Evolutionary conservation across 1,284 basidiomycete genomes (phyloP).

Genomic region (Malassezia arunalokei): DNA sequence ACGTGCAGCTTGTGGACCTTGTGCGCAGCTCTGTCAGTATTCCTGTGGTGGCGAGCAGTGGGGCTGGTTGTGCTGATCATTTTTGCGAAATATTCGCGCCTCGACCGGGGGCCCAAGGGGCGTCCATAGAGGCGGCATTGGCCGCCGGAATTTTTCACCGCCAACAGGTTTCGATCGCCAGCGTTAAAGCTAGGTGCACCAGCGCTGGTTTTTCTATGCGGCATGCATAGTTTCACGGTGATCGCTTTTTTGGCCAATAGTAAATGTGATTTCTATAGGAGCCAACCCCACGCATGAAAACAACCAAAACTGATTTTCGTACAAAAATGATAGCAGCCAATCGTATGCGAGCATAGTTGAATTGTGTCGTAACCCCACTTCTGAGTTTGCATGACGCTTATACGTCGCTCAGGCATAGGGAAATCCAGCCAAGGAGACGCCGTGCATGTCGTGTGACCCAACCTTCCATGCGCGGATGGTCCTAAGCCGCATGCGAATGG

Average conservation of each 20-base stretch:
- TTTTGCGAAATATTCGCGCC: constrained; percentile 60
- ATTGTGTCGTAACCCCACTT: no score
- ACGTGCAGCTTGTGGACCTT: constrained; percentile 62
- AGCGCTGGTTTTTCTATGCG: constrained; percentile 29
- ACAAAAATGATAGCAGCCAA: no score
- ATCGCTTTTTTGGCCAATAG: neutral
- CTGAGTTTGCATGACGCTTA: no score
- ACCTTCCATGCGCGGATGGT: no score
- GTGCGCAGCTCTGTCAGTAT: constrained; percentile 68
- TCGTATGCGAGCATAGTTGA: no score
- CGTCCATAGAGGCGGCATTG: constrained; percentile 71
- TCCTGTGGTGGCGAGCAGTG: constrained; percentile 87
- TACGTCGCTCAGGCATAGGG: no score
- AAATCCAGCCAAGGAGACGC: no score
- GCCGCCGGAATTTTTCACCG: constrained; percentile 98
- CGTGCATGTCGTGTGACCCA: no score
- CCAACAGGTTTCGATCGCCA: constrained; percentile 59
- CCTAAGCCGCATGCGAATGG: no score
- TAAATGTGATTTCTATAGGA: neutral
- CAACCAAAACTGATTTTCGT: no score
- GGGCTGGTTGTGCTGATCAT: constrained; percentile 65
- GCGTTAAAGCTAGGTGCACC: constrained; percentile 45
- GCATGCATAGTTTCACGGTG: neutral
- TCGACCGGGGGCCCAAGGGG: constrained; percentile 7
- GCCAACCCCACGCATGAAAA: neutral